These are phyloP conservation scores for Eucalyptus coolabah DNA, from an alignment of 345 rosid genomes.

Conservation along the genomic window DNA sequence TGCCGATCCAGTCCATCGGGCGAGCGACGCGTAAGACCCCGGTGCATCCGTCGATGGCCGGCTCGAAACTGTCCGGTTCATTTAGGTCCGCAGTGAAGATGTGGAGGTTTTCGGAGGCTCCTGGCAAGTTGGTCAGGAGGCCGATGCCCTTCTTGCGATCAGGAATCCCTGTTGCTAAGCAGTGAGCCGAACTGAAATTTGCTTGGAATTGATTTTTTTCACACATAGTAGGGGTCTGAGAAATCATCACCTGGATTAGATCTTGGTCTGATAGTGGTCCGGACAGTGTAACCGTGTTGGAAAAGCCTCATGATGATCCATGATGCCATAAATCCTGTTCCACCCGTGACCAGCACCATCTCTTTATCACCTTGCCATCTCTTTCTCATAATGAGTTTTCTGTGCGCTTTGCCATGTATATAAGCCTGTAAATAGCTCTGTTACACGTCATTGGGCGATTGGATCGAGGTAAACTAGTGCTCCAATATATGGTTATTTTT, in stretches of 20 bases:
- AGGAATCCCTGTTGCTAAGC: neutral
- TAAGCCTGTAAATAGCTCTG: neutral
- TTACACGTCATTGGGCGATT: neutral
- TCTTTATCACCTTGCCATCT: neutral
- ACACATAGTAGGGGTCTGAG: neutral
- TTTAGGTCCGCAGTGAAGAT: slow-evolving; percentile 13
- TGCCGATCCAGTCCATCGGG: slow-evolving; percentile 13
- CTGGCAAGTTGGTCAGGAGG: slow-evolving; percentile 9
- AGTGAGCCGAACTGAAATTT: neutral
- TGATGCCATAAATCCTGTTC: neutral
- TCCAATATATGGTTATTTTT: neutral
- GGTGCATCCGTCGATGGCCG: slow-evolving; percentile 9
- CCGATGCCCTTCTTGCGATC: slow-evolving; percentile 4
- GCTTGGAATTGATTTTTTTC: neutral
- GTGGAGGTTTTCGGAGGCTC: slow-evolving; percentile 3
- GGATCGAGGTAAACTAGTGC: neutral
- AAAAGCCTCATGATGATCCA: slow-evolving; percentile 4
- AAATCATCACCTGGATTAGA: neutral
- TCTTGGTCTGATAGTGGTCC: neutral
- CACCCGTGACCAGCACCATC: neutral
- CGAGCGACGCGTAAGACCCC: slow-evolving; percentile 25
- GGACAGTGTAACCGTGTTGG: neutral
- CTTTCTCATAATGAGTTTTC: neutral
- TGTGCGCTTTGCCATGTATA: neutral
- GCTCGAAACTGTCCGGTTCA: slow-evolving; percentile 13